phyloP scores from a whole-genome alignment of 495 filamentous ascomycete genomes.

The Penicillium paradoxum region DNA sequence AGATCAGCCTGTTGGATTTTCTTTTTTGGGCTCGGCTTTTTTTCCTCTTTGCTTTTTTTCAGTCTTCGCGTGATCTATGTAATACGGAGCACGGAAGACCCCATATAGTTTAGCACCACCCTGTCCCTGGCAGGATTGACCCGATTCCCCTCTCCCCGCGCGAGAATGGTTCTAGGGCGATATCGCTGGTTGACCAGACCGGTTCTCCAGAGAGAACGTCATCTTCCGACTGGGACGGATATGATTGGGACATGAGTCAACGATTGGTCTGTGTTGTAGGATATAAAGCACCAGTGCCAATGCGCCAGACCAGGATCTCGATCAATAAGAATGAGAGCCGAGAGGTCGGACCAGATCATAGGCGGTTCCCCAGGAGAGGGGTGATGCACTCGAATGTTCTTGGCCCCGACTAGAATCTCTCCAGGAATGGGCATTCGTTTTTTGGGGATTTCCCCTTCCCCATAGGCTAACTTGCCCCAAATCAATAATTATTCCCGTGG shows the following conservation, averaged over 20 bases:
- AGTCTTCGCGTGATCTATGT: constrained; percentile 20
- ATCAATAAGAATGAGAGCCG: constrained; percentile 3
- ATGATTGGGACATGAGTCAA: not conserved
- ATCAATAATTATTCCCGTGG: constrained; percentile 17
- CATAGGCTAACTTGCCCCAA: constrained; percentile 1
- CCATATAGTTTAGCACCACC: constrained; percentile 26
- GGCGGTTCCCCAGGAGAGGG: not conserved
- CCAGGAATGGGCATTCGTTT: not conserved
- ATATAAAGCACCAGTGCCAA: not conserved
- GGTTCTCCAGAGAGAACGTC: constrained; percentile 6
- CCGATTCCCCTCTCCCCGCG: constrained; percentile 4
- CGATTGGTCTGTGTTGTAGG: not conserved
- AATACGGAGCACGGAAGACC: too few species aligned
- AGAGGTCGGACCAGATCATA: constrained; percentile 4
- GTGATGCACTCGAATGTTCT: constrained; percentile 9
- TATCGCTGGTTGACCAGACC: not conserved
- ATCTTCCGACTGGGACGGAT: not conserved
- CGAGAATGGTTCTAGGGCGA: not conserved
- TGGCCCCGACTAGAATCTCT: constrained; percentile 8
- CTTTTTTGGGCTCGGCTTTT: not conserved
- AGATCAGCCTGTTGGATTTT: constrained; percentile 1
- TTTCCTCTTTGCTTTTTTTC: not conserved
- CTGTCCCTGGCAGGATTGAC: constrained; percentile 22
- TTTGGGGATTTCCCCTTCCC: not conserved
- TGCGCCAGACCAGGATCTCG: not conserved